These are phyloP conservation scores for Nothophoma quercina DNA, from an alignment of 2,329 filamentous ascomycete genomes.

Conservation along the genomic window DNA sequence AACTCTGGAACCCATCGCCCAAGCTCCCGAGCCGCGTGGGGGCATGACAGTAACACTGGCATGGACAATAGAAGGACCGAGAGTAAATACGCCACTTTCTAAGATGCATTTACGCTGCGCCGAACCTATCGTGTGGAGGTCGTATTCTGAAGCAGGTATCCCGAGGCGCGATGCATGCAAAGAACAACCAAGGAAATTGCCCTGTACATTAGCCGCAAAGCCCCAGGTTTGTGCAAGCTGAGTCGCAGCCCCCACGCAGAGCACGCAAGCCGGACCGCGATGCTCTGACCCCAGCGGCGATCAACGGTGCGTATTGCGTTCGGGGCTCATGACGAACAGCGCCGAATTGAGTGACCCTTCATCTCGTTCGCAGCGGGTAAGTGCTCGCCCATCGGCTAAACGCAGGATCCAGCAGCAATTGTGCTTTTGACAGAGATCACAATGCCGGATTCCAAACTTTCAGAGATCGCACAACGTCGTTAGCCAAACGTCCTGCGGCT, in stretches of 20 bases:
- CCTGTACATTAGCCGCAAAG: slow-evolving; percentile 1
- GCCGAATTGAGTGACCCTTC: neutral
- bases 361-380: slow-evolving; percentile 5
- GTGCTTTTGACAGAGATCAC: neutral
- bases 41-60: neutral
- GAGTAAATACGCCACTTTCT: slow-evolving; percentile 5
- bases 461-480: slow-evolving; percentile 8
- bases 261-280: slow-evolving; percentile 10
- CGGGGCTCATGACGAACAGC: neutral
- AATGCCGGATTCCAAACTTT: neutral
- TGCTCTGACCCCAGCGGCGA: slow-evolving; percentile 16
- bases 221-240: slow-evolving; percentile 16
- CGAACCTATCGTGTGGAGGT: neutral
- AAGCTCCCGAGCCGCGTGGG: slow-evolving; percentile 15
- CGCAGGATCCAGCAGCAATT: neutral
- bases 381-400: slow-evolving; percentile 8
- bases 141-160: slow-evolving; percentile 9
- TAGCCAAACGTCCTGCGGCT: slow-evolving; percentile 2
- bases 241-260: slow-evolving; percentile 14
- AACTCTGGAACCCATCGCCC: slow-evolving; percentile 5
- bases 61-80: slow-evolving; percentile 6
- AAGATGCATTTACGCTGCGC: slow-evolving; percentile 3
- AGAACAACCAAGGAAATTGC: neutral
- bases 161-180: slow-evolving; percentile 4
- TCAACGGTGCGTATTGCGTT: slow-evolving; percentile 10